Base-by-base conservation (phyloP, 108 stramenopile species). In the Cyclotella distinguenda region DNA sequence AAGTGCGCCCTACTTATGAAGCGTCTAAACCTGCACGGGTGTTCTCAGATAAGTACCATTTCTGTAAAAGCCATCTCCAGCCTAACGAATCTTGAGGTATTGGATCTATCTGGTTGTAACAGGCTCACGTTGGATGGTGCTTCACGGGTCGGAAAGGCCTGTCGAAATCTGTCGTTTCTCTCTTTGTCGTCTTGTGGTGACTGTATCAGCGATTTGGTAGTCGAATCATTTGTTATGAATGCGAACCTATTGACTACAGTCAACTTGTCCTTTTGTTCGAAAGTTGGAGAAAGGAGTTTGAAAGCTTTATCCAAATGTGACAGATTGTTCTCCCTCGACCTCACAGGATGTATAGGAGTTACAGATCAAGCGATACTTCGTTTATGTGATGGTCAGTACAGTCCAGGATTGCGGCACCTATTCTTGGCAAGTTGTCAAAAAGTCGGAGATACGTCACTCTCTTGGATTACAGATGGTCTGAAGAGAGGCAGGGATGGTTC, bases 101-200 rank as follows among this genome's bases (percentile, higher is more conserved):
- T 84, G 44, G 71, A 66, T 39, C 38, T 84, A 32, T 78, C 78
- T 15, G 76, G 79, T n/a, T 84, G 83, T 52, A 61, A 64, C 8
- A 68, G 68, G 21, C 70, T 84, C 16, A 74, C 65, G 21, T 27
- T 70, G 0, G 48, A 54, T 27, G 79, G 77, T 4, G 51, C 71
- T 6, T 16, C 33, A 0, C 26, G 33, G 0, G 44, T 84, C 25
- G 65, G 65, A 21, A 84, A 46, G 46, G 19, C 46, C 11, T 78
- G 77, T 21, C 42, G n/a, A 61, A 42, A 33, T 27, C 11, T 82
- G 26, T 27, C 43, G 3, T 18, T 42, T 40, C 22, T 79, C 0
- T 74, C 72, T 13, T 50, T 84, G 35, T 66, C 79, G 33, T 66
- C 62, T n/a, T 83, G 82, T 49, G 82, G 82, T 18, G 76, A 84